Conservation (phyloP, 2,329 filamentous ascomycete species). For the Nemania sp. region DNA sequence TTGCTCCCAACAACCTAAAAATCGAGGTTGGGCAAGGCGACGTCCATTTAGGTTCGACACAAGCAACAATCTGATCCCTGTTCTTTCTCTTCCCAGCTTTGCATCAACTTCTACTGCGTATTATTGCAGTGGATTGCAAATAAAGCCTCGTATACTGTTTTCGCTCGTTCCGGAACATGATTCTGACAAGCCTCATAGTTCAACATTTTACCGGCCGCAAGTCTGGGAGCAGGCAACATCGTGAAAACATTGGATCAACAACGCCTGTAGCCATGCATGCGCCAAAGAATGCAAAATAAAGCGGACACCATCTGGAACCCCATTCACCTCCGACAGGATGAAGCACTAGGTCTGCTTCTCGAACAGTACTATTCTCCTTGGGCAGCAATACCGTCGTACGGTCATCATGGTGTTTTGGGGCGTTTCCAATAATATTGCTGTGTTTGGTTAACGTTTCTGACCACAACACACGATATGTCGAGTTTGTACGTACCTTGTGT, state of each 20-base stretch:
- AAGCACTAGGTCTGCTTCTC: neutral
- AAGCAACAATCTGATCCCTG: neutral
- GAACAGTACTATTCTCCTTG: neutral
- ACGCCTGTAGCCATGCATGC: slow-evolving; percentile 31
- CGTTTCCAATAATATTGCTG: slow-evolving; percentile 75
- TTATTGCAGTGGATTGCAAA: neutral
- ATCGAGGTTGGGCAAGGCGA: neutral
- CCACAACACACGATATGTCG: slow-evolving; percentile 17
- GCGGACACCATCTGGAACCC: neutral
- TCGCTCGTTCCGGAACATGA: neutral
- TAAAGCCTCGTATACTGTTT: neutral
- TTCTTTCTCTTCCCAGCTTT: neutral
- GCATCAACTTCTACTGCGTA: neutral
- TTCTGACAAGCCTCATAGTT: neutral
- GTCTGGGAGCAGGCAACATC: neutral
- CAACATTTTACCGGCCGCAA: slow-evolving; percentile 2
- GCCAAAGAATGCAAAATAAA: slow-evolving; percentile 25
- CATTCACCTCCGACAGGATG: neutral
- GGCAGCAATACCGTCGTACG: neutral
- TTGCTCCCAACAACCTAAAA: neutral
- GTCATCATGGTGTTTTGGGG: slow-evolving; percentile 60
- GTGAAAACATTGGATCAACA: slow-evolving; percentile 12
- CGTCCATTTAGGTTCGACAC: neutral
- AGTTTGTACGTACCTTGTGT: slow-evolving; percentile 79
- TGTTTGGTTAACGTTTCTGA: slow-evolving; percentile 30